A percentile compares a stretch with the other conserved stretches of the same genome.
Evolutionary conservation across 1,284 basidiomycete species (phyloP).

Genomic region (Leccinum proliferum): DNA sequence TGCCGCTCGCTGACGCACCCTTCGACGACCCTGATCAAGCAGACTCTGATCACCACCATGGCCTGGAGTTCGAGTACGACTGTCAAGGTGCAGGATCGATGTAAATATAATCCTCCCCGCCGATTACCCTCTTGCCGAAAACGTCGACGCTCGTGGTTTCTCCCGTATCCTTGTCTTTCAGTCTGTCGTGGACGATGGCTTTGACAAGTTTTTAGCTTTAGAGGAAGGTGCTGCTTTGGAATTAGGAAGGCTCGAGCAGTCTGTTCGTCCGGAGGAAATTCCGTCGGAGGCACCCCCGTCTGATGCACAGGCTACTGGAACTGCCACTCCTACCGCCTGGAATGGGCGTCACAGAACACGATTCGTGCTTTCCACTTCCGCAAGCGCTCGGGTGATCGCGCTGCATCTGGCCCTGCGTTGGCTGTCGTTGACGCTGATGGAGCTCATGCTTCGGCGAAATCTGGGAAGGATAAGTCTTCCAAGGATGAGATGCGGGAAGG

Average conservation of each 20-base stretch:
- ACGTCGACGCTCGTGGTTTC: conserved; percentile 35
- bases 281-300: conserved; percentile 13
- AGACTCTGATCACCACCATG: conserved; percentile 56
- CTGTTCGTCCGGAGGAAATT: conserved; percentile 7
- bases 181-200: conserved; percentile 74
- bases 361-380: conserved; percentile 64
- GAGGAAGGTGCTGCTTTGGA: conserved; percentile 73
- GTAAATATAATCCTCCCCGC: conserved; percentile 67
- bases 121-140: conserved; percentile 45
- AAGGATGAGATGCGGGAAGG: conserved; percentile 54
- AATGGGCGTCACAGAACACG: conserved; percentile 37
- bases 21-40: conserved; percentile 37
- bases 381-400: conserved; percentile 41
- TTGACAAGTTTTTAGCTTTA: conserved; percentile 65
- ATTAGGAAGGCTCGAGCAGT: conserved; percentile 56
- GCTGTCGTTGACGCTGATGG: conserved; percentile 64
- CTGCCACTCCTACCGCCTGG: conserved; percentile 10
- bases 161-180: conserved; percentile 65
- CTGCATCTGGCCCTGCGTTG: conserved; percentile 64
- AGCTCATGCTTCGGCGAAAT: conserved; percentile 19
- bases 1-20: conserved; percentile 51
- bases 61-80: conserved; percentile 85
- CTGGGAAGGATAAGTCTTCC: conserved; percentile 35
- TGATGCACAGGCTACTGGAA: conserved; percentile 16
- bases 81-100: conserved; percentile 74